A percentile compares a stretch with the other conserved stretches of the same genome.
phyloP scores from a whole-genome alignment of 1,284 basidiomycete species.

The Spongispora temasekensis region DNA sequence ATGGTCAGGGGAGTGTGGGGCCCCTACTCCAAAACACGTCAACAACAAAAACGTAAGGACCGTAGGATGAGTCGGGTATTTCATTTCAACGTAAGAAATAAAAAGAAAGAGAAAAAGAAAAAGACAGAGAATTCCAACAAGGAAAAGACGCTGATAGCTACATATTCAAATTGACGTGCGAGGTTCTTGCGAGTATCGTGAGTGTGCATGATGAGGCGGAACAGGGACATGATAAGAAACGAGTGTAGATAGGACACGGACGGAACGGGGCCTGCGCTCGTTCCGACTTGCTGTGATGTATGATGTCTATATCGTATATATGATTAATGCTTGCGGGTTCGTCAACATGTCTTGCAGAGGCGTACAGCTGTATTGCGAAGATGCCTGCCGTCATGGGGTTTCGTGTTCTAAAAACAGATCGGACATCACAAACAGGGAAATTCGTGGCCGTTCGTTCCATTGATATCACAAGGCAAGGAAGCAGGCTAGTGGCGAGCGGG shows the following conservation, averaged over 20 bases:
- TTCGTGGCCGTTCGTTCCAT: conserved; percentile 1
- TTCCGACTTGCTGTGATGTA: conserved; percentile 6
- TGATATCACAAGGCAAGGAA: conserved; percentile 13
- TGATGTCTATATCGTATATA: conserved; percentile 23
- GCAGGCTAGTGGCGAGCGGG: conserved; percentile 6
- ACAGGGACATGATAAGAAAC: neutral
- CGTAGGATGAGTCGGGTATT: neutral
- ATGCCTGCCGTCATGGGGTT: conserved; percentile 17
- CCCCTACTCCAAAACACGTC: neutral
- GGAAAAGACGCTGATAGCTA: neutral
- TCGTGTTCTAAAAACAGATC: conserved; percentile 24
- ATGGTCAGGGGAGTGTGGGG: neutral
- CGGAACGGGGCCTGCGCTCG: conserved; percentile 14
- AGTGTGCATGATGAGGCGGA: neutral
- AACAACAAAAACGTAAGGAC: neutral
- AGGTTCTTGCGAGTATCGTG: neutral
- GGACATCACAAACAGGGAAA: conserved; percentile 1
- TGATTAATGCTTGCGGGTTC: conserved; percentile 20
- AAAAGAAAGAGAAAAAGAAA: neutral
- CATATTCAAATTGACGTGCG: neutral
- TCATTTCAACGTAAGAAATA: neutral
- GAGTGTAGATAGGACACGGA: neutral
- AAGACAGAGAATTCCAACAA: neutral
- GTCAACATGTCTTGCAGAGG: conserved; percentile 13
- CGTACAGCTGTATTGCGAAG: conserved; percentile 28